A percentile compares a stretch with the other conserved stretches of the same genome.
These are phyloP conservation scores for Eucalyptus dawsonii DNA, from an alignment of 345 rosid species.

Conservation along the genomic window DNA sequence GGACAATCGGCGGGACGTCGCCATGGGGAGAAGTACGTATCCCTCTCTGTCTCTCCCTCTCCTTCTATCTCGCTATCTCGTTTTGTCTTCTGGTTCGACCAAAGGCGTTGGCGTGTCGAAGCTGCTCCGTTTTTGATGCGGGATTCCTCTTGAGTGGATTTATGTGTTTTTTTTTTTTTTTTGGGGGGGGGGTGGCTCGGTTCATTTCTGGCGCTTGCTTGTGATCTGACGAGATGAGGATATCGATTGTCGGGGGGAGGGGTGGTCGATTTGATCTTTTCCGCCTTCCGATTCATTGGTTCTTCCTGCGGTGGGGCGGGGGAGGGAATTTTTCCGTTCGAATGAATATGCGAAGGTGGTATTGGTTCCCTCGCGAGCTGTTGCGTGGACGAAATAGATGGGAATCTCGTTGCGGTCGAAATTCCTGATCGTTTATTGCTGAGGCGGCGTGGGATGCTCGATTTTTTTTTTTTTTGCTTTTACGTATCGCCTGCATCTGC, in stretches of 20 bases:
- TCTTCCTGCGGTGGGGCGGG: not conserved
- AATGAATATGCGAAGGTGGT: not conserved
- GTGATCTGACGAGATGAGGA: not conserved
- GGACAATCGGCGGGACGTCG: not conserved
- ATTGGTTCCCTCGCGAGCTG: not conserved
- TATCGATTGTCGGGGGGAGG: not conserved
- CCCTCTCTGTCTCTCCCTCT: not conserved
- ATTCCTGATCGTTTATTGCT: not conserved
- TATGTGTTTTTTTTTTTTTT: not conserved
- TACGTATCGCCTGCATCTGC: not conserved
- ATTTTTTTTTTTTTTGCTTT: not conserved
- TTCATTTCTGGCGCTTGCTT: not conserved
- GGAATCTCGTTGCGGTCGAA: not conserved
- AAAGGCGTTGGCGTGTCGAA: not conserved
- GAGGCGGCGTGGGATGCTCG: not conserved
- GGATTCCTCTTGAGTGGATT: not conserved
- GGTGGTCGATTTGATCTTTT: not conserved
- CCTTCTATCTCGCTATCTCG: not conserved
- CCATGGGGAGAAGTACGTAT: conserved; percentile 19
- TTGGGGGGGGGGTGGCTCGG: not conserved
- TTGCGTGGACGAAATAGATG: not conserved
- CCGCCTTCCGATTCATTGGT: not conserved
- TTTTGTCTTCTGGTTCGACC: not conserved
- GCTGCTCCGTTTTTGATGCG: not conserved
- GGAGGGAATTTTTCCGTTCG: not conserved